phyloP scores from a whole-genome alignment of 345 rosid species.

The Salix exigua region DNA sequence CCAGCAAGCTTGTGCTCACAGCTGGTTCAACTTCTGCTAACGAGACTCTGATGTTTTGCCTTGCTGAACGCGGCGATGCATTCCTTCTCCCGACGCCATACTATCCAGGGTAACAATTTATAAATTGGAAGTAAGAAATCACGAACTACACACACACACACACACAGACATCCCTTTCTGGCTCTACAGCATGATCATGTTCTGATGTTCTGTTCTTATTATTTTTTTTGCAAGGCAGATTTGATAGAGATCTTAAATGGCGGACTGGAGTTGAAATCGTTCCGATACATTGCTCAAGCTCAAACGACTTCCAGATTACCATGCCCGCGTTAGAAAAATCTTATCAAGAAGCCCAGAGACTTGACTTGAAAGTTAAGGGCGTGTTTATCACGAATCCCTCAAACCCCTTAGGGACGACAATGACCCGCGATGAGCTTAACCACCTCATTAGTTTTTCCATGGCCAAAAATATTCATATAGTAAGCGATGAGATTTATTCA shows the following conservation, averaged over 20 bases:
- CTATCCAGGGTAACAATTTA: constrained; percentile 30
- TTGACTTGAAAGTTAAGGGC: constrained; percentile 22
- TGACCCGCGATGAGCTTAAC: constrained; percentile 20
- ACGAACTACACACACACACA: too few species aligned
- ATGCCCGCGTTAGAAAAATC: constrained; percentile 17
- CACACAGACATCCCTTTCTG: not conserved
- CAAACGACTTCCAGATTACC: constrained; percentile 22
- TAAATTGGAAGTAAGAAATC: too few species aligned
- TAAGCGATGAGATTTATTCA: constrained; percentile 29
- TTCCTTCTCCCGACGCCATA: constrained; percentile 33
- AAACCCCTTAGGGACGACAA: constrained; percentile 30
- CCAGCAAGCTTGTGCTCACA: constrained; percentile 29
- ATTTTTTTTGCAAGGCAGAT: constrained; percentile 11
- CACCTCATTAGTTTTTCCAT: constrained; percentile 17
- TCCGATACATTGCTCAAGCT: constrained; percentile 29
- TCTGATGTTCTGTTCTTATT: too few species aligned
- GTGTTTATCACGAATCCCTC: constrained; percentile 29
- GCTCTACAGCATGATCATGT: too few species aligned
- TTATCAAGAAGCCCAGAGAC: constrained; percentile 11
- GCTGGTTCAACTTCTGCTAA: constrained; percentile 38
- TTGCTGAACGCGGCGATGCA: constrained; percentile 29
- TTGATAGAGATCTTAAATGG: constrained; percentile 36
- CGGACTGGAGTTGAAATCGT: constrained; percentile 32
- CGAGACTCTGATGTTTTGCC: constrained; percentile 32
- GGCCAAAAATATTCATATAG: constrained; percentile 18